Evolutionary conservation across 1,139 yeast species (phyloP), one percentile per base, ranked within the genome.

Genomic region (Meyerozyma carpophila): DNA sequence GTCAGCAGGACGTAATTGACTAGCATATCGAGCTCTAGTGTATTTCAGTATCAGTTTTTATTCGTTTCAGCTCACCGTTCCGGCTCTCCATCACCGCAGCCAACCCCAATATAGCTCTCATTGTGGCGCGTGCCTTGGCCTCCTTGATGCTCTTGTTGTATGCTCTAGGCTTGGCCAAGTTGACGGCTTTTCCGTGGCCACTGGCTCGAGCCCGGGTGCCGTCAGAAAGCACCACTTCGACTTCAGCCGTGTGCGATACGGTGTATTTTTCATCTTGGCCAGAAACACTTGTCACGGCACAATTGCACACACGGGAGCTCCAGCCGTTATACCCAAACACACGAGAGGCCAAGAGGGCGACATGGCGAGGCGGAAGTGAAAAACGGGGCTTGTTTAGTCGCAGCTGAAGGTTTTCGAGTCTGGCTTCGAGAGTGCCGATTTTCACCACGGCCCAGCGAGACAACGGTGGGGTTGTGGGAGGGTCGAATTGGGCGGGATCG

Each of bases 261-360:
- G 66, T 56, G 47, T 48, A 65, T 6, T 43, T 39, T 4, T 43
- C 44, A 1, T 47, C 46, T 7, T 47, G 54, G 8, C 52, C 58
- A 28, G 57, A 53, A 32, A 50, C 56, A 11, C 42, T 55, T 37
- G 68, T 65, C 14, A 63, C 51, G 2, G 61, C 54, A 40, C 65
- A 56, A 10, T 61, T 62, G 25, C 66, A 50, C 8, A 84, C 62
- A 46, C 70, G 71, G 1, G 80, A 70, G 21, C 75, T 69, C 94
- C 94, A 85, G 26, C 89, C 90, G 43, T 73, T 62, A 51, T 64
- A 73, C 2, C 91, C 93, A 65, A 84, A 84, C 4, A 76, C 68
- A 37, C 73, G 79, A 54, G 85, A 85, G 4, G 90, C 87, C 27
- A 81, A 57, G 21, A 64, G 39, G 43, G 25, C n/a, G 6, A 41